A percentile compares a stretch with the other conserved stretches of the same genome.
Conservation (phyloP, 768 basidiomycete genomes). For the Tricholoma sp. region DNA sequence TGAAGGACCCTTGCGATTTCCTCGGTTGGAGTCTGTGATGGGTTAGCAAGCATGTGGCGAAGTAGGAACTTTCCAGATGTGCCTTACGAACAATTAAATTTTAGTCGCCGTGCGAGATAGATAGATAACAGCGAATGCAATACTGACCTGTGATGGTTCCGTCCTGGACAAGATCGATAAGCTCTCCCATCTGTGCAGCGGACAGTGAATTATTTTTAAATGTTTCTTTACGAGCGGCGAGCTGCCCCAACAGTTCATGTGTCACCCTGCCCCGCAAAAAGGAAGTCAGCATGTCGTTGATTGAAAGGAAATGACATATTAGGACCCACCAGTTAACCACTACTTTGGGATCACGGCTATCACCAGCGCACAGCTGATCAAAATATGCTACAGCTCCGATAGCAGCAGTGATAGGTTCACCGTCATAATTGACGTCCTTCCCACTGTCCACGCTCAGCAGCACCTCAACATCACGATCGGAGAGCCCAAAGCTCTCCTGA, state of each 20-base stretch:
- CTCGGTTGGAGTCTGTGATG: conserved; percentile 29
- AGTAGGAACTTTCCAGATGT: conserved; percentile 76
- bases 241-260: conserved; percentile 80
- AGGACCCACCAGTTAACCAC: conserved; percentile 78
- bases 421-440: conserved; percentile 59
- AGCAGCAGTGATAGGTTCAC: conserved; percentile 26
- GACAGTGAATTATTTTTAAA: conserved; percentile 59
- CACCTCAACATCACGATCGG: conserved; percentile 65
- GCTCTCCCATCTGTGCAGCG: conserved; percentile 59
- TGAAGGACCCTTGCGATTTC: conserved; percentile 47
- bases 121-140: neutral
- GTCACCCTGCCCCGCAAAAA: conserved; percentile 60
- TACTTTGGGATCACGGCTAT: conserved; percentile 55
- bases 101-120: neutral
- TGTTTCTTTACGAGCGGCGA: conserved; percentile 51
- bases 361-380: conserved; percentile 48
- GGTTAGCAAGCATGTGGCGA: conserved; percentile 57
- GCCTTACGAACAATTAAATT: conserved; percentile 34
- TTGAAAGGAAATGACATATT: conserved; percentile 7
- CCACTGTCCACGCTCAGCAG: conserved; percentile 70
- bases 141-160: conserved; percentile 64
- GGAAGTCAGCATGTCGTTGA: neutral
- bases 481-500: conserved; percentile 38
- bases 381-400: conserved; percentile 73
- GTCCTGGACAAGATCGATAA: conserved; percentile 71